Percentiles rank a stretch among this genome's conserved stretches.
phyloP scores from a whole-genome alignment of 1,139 yeast species.

The Suhomyces kunorum region DNA sequence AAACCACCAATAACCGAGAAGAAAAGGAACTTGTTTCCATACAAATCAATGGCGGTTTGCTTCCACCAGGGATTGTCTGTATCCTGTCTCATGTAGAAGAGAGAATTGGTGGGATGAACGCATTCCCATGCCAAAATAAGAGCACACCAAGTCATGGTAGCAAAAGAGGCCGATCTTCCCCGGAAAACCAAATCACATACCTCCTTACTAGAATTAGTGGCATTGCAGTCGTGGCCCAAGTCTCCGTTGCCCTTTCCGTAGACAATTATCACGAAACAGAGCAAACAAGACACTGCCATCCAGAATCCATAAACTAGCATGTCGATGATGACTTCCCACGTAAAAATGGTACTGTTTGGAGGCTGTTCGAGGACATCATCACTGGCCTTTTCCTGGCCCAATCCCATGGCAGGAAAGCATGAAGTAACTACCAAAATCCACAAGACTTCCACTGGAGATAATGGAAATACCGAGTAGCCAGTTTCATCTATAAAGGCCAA shows the following conservation, averaged over 20 bases:
- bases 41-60: constrained; percentile 27
- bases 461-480: constrained; percentile 38
- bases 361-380: constrained; percentile 34
- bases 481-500: constrained; percentile 34
- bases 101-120: constrained; percentile 26
- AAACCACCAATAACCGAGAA: constrained; percentile 30
- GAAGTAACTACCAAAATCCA: constrained; percentile 42
- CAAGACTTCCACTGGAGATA: constrained; percentile 39
- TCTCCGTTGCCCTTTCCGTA: constrained; percentile 35
- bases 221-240: constrained; percentile 33
- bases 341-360: constrained; percentile 34
- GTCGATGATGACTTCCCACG: constrained; percentile 34
- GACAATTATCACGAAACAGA: constrained; percentile 33
- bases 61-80: constrained; percentile 30
- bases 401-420: constrained; percentile 44
- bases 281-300: constrained; percentile 39
- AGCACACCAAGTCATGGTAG: constrained; percentile 34
- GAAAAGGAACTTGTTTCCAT: constrained; percentile 29
- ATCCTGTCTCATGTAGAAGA: constrained; percentile 30
- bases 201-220: constrained; percentile 14
- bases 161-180: constrained; percentile 30
- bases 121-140: constrained; percentile 34
- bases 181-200: constrained; percentile 27
- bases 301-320: constrained; percentile 38
- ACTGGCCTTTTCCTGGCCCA: constrained; percentile 37